Base-by-base conservation (phyloP, 2,329 filamentous ascomycete genomes). In the Ceratocystis cubensis region DNA sequence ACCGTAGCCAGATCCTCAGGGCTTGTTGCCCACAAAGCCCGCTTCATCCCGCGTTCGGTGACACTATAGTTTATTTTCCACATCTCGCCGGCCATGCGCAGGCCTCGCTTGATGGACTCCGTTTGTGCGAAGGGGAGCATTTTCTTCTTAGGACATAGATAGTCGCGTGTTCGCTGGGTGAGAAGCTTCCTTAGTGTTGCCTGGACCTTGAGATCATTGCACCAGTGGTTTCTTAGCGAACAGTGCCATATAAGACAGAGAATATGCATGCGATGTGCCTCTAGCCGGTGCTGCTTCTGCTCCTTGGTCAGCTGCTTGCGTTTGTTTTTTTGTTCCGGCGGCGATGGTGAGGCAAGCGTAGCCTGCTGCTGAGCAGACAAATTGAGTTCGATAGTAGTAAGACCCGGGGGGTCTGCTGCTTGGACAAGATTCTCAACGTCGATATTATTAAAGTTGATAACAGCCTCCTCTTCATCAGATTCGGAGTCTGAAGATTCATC, bases 211-310 rank as follows among this genome's bases (percentile, higher is more conserved):
- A 77, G 71, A 72, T 93, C 87, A 72, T 96, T 96, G 76, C 92
- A 96, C 91, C 93, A 96, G 65, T 83, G 79, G 73, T 97, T 99
- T 66, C 92, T 85, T 67, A 84, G 79, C 70, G 88, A 82, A 17
- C 87, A 82, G 74, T 97, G 90, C 8, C 85, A 84, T 17, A 99
- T 76, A 1, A 99, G 80, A 73, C 90, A 96, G 15, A 96, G 77
- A 0, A 97, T 70, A 75, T 99, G 92, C 69, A 86, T 79, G 75
- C 93, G 96, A 75, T 99, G 94, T n/a, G 91, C 80, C 64, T 90
- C 82, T 37, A 94, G 74, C 22, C 92, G 84, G 15, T 74, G 76
- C 56, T 76, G 75, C 69, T 78, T 82, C 70, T 86, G 83, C 22
- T 79, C 79, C 69, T 78, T 81, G 28, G 75, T 82, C 2, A 84